phyloP scores from a whole-genome alignment of 257 asterid species.

The Datura wrightii region DNA sequence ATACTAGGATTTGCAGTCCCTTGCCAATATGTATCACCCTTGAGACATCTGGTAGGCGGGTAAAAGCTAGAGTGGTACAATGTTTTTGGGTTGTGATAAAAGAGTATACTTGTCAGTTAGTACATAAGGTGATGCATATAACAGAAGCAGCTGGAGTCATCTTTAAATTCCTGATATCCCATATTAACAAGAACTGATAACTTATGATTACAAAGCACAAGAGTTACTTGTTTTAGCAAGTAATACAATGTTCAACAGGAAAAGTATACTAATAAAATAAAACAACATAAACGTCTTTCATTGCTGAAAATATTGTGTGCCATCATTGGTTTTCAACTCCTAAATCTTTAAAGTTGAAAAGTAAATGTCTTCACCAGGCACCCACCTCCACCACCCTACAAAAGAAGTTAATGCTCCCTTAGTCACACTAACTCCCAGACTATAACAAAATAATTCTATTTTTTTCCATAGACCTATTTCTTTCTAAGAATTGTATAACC shows the following conservation, averaged over 20 bases:
- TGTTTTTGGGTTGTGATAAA: not conserved
- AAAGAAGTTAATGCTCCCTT: not conserved
- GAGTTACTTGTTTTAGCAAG: not conserved
- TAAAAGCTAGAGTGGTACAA: not conserved
- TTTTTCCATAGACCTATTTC: not conserved
- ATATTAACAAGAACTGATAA: no score
- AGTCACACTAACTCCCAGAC: not conserved
- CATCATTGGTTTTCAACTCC: not conserved
- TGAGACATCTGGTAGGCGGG: slow-evolving; percentile 14
- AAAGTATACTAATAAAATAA: not conserved
- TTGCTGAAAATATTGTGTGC: not conserved
- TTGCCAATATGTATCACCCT: slow-evolving; percentile 9
- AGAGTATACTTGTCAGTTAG: slow-evolving; percentile 1
- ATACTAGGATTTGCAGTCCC: not conserved
- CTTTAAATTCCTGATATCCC: not conserved
- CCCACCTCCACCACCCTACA: not conserved
- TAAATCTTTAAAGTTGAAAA: not conserved
- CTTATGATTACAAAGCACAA: not conserved
- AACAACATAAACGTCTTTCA: not conserved
- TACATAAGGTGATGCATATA: not conserved
- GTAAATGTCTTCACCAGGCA: not conserved
- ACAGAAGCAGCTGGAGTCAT: not conserved
- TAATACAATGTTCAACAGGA: not conserved
- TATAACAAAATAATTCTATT: not conserved
- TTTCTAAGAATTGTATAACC: not conserved